phyloP scores from a whole-genome alignment of 2,329 filamentous ascomycete species.

The Diaporthe citri region DNA sequence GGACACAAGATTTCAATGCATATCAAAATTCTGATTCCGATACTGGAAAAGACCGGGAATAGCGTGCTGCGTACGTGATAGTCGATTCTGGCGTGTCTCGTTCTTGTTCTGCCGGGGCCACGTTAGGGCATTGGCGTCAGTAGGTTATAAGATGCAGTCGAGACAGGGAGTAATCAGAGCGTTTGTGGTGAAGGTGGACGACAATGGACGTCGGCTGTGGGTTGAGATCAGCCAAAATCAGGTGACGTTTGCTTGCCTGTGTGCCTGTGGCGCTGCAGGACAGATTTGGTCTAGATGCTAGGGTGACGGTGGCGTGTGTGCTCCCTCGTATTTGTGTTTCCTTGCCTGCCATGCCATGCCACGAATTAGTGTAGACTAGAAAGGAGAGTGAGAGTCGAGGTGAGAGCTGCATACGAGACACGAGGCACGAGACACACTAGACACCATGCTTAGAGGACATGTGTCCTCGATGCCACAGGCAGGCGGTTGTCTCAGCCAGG shows the following conservation, averaged over 20 bases:
- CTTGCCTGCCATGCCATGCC: not conserved
- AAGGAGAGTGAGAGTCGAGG: not conserved
- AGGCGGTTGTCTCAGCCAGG: constrained; percentile 27
- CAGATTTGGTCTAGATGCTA: not conserved
- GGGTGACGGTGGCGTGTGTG: not conserved
- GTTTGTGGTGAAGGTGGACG: no score
- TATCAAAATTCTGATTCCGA: not conserved
- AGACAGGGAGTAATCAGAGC: not conserved
- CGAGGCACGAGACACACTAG: constrained; percentile 8
- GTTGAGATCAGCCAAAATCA: not conserved
- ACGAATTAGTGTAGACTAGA: not conserved
- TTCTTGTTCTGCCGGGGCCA: not conserved
- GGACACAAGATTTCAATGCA: constrained; percentile 20
- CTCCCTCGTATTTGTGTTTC: not conserved
- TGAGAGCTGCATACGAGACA: constrained; percentile 2
- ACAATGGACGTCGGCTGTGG: not conserved
- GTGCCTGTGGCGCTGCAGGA: not conserved
- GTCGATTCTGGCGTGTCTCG: not conserved
- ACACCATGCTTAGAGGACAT: constrained; percentile 9
- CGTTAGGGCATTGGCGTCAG: not conserved
- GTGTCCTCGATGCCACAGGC: constrained; percentile 5
- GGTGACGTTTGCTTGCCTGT: not conserved
- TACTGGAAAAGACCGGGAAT: not conserved
- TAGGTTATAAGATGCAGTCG: not conserved
- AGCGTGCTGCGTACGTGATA: not conserved